A percentile compares a stretch with the other conserved stretches of the same genome.
phyloP scores from a whole-genome alignment of 2,329 filamentous ascomycete genomes.

The Fusarium haematococcum region DNA sequence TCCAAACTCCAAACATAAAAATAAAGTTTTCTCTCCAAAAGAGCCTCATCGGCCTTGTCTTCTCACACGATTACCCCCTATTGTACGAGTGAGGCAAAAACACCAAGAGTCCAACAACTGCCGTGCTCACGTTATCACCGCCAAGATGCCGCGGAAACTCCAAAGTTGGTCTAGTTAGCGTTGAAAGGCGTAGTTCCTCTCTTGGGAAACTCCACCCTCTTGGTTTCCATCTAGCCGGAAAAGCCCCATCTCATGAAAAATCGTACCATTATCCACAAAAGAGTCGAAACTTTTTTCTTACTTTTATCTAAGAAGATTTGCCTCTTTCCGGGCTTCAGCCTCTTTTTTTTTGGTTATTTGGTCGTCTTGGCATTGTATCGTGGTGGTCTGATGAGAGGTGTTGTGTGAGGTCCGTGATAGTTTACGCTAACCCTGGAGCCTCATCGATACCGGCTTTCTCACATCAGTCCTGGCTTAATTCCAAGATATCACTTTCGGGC shows the following conservation, averaged over 20 bases:
- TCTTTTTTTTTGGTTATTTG: background rate
- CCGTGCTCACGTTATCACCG: background rate
- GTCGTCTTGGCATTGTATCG: background rate
- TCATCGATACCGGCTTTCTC: background rate
- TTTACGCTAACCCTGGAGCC: background rate
- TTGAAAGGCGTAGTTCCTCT: background rate
- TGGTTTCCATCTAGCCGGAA: background rate
- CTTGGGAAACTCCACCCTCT: background rate
- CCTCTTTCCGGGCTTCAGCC: background rate
- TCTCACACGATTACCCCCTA: background rate
- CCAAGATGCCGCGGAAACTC: background rate
- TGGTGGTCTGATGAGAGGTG: background rate
- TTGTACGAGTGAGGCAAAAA: background rate
- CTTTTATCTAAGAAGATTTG: background rate
- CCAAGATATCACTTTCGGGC: background rate
- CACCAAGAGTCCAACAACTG: background rate
- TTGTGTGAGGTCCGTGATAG: background rate
- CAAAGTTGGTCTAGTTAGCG: background rate
- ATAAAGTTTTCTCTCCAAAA: background rate
- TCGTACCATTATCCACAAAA: background rate
- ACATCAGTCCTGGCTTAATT: background rate
- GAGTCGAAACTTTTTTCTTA: background rate
- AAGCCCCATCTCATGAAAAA: background rate
- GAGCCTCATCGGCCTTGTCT: background rate
- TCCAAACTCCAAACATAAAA: background rate